Conservation (phyloP, 768 basidiomycete species). For the Suillus spraguei region DNA sequence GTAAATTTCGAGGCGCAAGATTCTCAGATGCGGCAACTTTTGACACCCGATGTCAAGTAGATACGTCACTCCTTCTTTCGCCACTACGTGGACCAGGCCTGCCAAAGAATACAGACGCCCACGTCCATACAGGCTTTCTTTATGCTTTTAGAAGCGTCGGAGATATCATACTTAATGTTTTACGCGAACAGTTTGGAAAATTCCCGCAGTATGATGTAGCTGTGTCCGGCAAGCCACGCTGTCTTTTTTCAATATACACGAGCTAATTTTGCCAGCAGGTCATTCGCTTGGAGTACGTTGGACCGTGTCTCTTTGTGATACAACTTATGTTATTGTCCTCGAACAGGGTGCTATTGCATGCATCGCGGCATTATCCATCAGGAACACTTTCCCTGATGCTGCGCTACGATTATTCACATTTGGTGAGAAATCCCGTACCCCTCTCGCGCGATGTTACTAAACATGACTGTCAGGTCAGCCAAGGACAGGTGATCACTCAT, state of each 20-base stretch:
- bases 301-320: conserved; percentile 7
- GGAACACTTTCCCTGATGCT: conserved; percentile 30
- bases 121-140: conserved; percentile 40
- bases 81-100: conserved; percentile 29
- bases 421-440: conserved; percentile 32
- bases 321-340: conserved; percentile 13
- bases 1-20: conserved; percentile 10
- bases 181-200: conserved; percentile 32
- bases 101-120: conserved; percentile 23
- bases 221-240: conserved; percentile 30
- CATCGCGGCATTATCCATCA: conserved; percentile 38
- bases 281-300: conserved; percentile 42
- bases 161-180: conserved; percentile 27
- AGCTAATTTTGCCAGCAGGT: conserved; percentile 24
- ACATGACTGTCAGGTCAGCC: conserved; percentile 48
- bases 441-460: background rate
- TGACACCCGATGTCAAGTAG: conserved; percentile 19
- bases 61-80: conserved; percentile 23
- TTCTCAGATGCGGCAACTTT: conserved; percentile 2
- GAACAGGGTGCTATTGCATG: conserved; percentile 41
- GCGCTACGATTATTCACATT: conserved; percentile 43
- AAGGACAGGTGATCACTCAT: conserved; percentile 44
- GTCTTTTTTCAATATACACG: background rate
- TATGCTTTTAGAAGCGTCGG: conserved; percentile 39
- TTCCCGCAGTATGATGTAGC: conserved; percentile 38